phyloP scores from a whole-genome alignment of 176 grass and related monocot species.

The Olyra latifolia region DNA sequence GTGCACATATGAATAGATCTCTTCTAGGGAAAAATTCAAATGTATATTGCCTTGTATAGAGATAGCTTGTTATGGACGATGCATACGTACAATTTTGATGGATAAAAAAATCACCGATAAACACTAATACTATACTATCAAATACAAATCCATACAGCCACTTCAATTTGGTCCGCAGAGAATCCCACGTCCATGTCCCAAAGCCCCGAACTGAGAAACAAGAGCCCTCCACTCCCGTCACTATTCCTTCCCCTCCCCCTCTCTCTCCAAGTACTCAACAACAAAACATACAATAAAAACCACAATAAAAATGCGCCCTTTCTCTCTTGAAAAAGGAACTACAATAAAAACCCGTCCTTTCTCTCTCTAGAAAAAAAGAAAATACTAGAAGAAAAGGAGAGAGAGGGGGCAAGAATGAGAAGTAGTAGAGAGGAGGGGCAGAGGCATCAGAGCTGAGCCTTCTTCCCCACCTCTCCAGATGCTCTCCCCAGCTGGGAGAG shows the following conservation, averaged over 20 bases:
- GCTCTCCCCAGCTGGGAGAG: conserved; percentile 14
- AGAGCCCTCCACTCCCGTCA: neutral
- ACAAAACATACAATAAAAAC: neutral
- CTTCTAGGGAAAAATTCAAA: too few relatives aligned
- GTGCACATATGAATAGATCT: too few relatives aligned
- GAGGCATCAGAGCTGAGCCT: neutral
- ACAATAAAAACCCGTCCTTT: neutral
- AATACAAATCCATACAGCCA: too few relatives aligned
- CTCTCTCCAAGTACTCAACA: neutral
- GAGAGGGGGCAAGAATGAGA: neutral
- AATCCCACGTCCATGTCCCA: neutral
- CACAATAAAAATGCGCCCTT: neutral
- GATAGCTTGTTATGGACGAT: too few relatives aligned
- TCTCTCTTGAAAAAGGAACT: neutral
- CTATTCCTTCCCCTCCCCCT: conserved; percentile 17
- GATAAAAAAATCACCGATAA: too few relatives aligned
- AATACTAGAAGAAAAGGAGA: neutral
- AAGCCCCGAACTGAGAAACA: neutral
- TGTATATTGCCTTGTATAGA: too few relatives aligned
- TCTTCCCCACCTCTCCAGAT: conserved; percentile 25
- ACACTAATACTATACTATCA: too few relatives aligned
- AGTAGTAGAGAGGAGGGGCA: neutral
- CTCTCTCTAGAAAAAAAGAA: neutral
- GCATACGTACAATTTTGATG: too few relatives aligned
- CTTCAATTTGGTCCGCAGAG: neutral